Base-by-base conservation (phyloP, 1,284 basidiomycete genomes). In the Fistulina hepatica region DNA sequence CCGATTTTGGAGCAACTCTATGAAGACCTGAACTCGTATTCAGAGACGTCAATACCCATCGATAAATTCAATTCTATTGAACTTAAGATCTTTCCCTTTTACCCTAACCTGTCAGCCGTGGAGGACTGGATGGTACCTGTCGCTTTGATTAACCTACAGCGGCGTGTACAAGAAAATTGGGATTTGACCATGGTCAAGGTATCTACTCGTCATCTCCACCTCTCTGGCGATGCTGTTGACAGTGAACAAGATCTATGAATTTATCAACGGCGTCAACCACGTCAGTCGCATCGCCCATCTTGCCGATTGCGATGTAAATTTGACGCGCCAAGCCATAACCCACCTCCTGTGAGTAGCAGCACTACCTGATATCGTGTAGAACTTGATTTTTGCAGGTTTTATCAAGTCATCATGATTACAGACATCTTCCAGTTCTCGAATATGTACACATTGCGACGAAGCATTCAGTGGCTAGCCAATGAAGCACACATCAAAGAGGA, bases 401-500 rank as follows among this genome's bases (percentile, higher is more conserved):
- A 97, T 55, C 89, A 94, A 63, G 92, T 94, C 38, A 80, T 97
- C 52, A 91, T 97, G 78, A 83, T 82, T 49, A 81, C 92, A 39
- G 93, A 98, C 60, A 86, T 97, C 36, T 98, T 98, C 57, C 92
- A 97, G 57, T 95, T 84, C 58, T 88, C 86, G n/a, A 97, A 97
- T 59, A 90, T 95, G 77, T 98, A 98, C 56, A 88, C 86, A 0
- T 67, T 94, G 23, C 76, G 82, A 34, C 84, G 84, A 44, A 80
- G 76, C 44, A 78, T 94, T 17, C 79, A 89, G 48, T 86, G 80
- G 70, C 71, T 94, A 28, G 84, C 83, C 7, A 75, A 84, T 39
- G 89, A 92, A 55, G 60, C 69, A 4, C 81, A 85, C 50, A 84
- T 95, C 34, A 77, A 76, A 41, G 69, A 78, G 16, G 93, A 97